Conservation (phyloP, 129 eudicot genomes). For the Saposhnikovia divaricata region DNA sequence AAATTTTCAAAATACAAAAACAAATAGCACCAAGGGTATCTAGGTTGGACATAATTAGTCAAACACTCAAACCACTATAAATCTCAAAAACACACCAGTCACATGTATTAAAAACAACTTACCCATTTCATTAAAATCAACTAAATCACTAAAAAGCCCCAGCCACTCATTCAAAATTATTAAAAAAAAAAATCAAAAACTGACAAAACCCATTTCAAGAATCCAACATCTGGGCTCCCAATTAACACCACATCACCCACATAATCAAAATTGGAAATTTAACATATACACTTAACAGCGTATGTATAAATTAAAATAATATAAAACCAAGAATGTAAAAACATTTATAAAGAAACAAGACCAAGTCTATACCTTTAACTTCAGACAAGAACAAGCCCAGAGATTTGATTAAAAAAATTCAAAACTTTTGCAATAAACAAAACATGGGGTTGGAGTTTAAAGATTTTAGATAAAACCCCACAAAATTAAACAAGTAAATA, state of each 20-base stretch:
- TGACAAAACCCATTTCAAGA: constrained; percentile 15
- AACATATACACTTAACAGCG: background rate
- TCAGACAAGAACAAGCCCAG: constrained; percentile 17
- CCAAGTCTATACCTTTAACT: constrained; percentile 9
- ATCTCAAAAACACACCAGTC: background rate
- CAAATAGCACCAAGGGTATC: background rate
- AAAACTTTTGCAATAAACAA: constrained; percentile 11
- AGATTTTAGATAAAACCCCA: constrained; percentile 2
- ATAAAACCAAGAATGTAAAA: background rate
- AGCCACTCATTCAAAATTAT: background rate
- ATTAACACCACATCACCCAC: background rate
- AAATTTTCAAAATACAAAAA: background rate
- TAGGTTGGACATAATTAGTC: background rate
- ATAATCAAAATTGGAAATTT: background rate
- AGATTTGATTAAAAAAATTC: background rate
- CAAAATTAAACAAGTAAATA: background rate
- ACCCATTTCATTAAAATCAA: constrained; percentile 14
- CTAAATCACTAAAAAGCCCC: constrained; percentile 8
- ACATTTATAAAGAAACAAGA: background rate
- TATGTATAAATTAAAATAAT: background rate
- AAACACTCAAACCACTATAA: background rate
- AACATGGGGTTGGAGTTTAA: constrained; percentile 15
- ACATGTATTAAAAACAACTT: constrained; percentile 7
- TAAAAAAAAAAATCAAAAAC: background rate
- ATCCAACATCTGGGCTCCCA: constrained; percentile 8